A percentile compares a stretch with the other conserved stretches of the same genome.
phyloP scores from a whole-genome alignment of 2,329 filamentous ascomycete species.

The Cyphellophora attinorum region DNA sequence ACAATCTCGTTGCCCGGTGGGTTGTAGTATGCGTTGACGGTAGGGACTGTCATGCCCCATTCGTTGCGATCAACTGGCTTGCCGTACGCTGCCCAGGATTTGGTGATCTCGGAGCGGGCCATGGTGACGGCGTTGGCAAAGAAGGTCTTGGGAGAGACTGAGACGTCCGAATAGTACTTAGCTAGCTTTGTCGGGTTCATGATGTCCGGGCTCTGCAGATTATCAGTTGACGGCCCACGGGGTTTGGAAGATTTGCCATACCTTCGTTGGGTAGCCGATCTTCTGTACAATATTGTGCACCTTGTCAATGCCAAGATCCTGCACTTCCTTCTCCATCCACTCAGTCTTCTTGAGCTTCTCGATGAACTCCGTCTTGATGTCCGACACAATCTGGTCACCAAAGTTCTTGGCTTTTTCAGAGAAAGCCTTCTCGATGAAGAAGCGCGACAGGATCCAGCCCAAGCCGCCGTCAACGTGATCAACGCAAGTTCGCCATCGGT shows the following conservation, averaged over 20 bases:
- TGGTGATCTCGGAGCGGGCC: conserved; percentile 36
- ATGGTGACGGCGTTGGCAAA: conserved; percentile 50
- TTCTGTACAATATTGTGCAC: conserved; percentile 59
- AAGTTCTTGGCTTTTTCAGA: conserved; percentile 53
- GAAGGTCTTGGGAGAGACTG: conserved; percentile 41
- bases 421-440: conserved; percentile 61
- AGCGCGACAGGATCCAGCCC: conserved; percentile 60
- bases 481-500: conserved; percentile 60
- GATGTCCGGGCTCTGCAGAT: conserved; percentile 45
- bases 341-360: conserved; percentile 48
- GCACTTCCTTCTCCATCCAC: conserved; percentile 58
- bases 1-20: conserved; percentile 58
- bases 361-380: conserved; percentile 59
- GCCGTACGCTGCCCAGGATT: conserved; percentile 49
- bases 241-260: conserved; percentile 3
- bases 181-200: conserved; percentile 47
- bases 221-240: not conserved
- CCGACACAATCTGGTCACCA: conserved; percentile 59
- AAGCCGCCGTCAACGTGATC: conserved; percentile 47
- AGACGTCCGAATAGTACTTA: conserved; percentile 46
- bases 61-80: conserved; percentile 51
- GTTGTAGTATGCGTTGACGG: conserved; percentile 57
- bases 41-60: conserved; percentile 53
- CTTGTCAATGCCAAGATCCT: conserved; percentile 52
- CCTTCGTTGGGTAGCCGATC: conserved; percentile 54